Evolutionary conservation across 2,329 filamentous ascomycete genomes (phyloP).

Genomic region (Pseudogymnoascus sp.): DNA sequence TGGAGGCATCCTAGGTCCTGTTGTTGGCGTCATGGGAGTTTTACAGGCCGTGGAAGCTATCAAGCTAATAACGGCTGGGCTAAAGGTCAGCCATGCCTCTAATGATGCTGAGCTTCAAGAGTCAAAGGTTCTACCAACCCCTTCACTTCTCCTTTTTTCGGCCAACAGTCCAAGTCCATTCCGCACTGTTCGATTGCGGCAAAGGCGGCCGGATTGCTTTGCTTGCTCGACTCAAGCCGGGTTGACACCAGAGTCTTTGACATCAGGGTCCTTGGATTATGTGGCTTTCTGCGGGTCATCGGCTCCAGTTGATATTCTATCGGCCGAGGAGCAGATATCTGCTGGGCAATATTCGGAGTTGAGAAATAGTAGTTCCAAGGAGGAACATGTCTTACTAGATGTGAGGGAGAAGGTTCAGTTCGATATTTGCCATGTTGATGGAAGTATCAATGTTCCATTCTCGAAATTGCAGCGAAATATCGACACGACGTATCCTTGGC

Average conservation of each 20-base stretch:
- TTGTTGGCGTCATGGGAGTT: slow-evolving; percentile 88
- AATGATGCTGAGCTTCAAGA: slow-evolving; percentile 1
- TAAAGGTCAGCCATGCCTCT: slow-evolving; percentile 8
- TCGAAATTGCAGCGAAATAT: slow-evolving; percentile 38
- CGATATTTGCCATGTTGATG: slow-evolving; percentile 65
- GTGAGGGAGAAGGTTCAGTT: slow-evolving; percentile 81
- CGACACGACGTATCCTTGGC: slow-evolving; percentile 25
- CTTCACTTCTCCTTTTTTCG: slow-evolving; percentile 40
- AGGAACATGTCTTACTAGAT: slow-evolving; percentile 59
- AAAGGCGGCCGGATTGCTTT: slow-evolving; percentile 61
- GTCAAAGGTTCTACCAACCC: slow-evolving; percentile 15
- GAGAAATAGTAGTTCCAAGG: slow-evolving; percentile 16
- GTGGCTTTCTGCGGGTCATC: slow-evolving; percentile 71
- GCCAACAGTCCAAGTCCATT: slow-evolving; percentile 50
- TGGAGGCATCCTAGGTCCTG: slow-evolving; percentile 83
- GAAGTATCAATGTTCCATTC: slow-evolving; percentile 68
- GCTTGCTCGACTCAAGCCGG: slow-evolving; percentile 60
- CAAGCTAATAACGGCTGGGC: slow-evolving; percentile 56
- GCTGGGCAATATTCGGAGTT: slow-evolving; percentile 45
- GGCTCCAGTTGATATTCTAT: slow-evolving; percentile 46
- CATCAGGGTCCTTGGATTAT: slow-evolving; percentile 67
- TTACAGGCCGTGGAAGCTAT: slow-evolving; percentile 85
- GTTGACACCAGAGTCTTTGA: slow-evolving; percentile 55
- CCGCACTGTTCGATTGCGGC: slow-evolving; percentile 65
- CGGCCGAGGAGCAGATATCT: slow-evolving; percentile 57